A percentile compares a stretch with the other conserved stretches of the same genome.
Conservation (phyloP, 2,329 filamentous ascomycete species). For the Fusarium circinatum region DNA sequence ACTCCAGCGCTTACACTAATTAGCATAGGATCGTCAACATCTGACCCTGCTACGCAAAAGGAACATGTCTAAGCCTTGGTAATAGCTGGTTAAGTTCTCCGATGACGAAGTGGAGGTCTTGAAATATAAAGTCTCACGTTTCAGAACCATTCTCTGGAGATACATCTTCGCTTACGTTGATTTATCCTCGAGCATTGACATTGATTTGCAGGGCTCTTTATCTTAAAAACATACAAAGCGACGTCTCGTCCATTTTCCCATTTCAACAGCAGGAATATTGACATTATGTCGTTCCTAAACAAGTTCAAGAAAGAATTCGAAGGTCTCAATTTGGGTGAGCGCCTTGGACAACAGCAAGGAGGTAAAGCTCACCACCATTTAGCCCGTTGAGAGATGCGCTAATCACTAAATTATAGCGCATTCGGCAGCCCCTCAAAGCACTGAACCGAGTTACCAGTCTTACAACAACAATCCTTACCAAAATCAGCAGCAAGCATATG, state of each 20-base stretch:
- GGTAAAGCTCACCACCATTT: neutral
- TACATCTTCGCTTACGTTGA: neutral
- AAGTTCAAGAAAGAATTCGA: constrained; percentile 35
- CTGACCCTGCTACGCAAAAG: neutral
- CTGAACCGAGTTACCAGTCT: neutral
- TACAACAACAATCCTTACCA: neutral
- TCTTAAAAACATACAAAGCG: neutral
- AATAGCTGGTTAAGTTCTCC: neutral
- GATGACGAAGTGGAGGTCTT: neutral
- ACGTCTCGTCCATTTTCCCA: no score
- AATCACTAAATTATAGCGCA: neutral
- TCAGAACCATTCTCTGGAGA: neutral
- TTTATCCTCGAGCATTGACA: neutral
- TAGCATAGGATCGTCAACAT: neutral
- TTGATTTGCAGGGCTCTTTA: neutral
- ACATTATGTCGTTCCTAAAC: constrained; percentile 22
- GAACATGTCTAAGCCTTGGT: no score
- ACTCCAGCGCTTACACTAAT: neutral
- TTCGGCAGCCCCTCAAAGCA: neutral
- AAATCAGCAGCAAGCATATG: constrained; percentile 1
- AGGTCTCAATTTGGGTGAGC: constrained; percentile 10
- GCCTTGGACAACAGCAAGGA: constrained; percentile 1
- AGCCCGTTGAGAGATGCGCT: neutral
- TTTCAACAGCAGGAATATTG: fast-evolving
- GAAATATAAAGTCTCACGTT: neutral